Percentiles rank a stretch among this genome's conserved stretches.
These are phyloP conservation scores for Saturnispora besseyi DNA, from an alignment of 805 yeast genomes.

Conservation along the genomic window DNA sequence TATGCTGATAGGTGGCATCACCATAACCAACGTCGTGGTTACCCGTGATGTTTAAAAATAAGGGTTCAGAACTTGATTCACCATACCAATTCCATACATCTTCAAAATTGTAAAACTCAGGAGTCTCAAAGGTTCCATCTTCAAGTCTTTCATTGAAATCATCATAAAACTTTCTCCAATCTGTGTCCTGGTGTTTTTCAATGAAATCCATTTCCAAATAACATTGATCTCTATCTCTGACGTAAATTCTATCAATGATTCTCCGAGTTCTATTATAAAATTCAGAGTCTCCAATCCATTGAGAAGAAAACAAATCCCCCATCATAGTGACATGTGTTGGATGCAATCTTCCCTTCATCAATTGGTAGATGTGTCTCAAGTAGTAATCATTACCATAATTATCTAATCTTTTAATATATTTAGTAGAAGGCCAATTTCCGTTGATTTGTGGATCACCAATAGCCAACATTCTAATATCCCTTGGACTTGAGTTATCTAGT, in stretches of 20 bases:
- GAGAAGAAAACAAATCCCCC: slow-evolving; percentile 90
- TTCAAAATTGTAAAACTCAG: slow-evolving; percentile 38
- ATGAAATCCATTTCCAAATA: slow-evolving; percentile 40
- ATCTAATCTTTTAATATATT: slow-evolving; percentile 67
- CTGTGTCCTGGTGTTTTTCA: slow-evolving; percentile 41
- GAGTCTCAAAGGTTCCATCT: slow-evolving; percentile 25
- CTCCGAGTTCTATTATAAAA: slow-evolving; percentile 72
- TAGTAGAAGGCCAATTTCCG: slow-evolving; percentile 70
- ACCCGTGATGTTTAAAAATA: slow-evolving; percentile 80
- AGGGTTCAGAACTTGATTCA: slow-evolving; percentile 38
- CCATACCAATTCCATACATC: slow-evolving; percentile 62
- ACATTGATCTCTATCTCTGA: slow-evolving; percentile 45
- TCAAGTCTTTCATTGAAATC: slow-evolving; percentile 24
- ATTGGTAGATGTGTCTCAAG: slow-evolving; percentile 70
- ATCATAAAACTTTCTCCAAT: slow-evolving; percentile 42
- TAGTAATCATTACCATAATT: slow-evolving; percentile 85
- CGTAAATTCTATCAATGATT: slow-evolving; percentile 60
- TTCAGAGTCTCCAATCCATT: slow-evolving; percentile 88
- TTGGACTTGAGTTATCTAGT: slow-evolving; percentile 9
- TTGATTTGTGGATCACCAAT: slow-evolving; percentile 97
- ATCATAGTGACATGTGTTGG: slow-evolving; percentile 83
- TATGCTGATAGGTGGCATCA: slow-evolving; percentile 86
- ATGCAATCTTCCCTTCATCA: slow-evolving; percentile 50
- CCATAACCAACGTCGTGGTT: slow-evolving; percentile 98
- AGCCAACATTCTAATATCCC: slow-evolving; percentile 54